These are phyloP conservation scores for Poteriospumella lacustris DNA, from an alignment of 108 stramenopile genomes.

Conservation along the genomic window DNA sequence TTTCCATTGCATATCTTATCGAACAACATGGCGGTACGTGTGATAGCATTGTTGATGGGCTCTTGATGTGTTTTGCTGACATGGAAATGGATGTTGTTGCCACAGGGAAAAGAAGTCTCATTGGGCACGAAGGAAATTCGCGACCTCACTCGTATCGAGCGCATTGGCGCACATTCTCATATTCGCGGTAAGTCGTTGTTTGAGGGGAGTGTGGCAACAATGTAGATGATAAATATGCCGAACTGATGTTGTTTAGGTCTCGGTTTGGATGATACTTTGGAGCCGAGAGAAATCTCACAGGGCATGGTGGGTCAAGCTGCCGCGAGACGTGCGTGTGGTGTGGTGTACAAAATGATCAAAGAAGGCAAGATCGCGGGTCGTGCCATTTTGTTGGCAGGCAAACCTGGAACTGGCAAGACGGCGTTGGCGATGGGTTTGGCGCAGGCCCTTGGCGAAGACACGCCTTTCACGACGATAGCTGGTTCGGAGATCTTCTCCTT, in stretches of 20 bases:
- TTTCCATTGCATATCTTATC: too few relatives aligned
- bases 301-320: slow-evolving; percentile 76
- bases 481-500: slow-evolving; percentile 93
- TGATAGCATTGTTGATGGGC: too few relatives aligned
- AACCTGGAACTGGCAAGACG: slow-evolving; percentile 81
- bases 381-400: slow-evolving; percentile 79
- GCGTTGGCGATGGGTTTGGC: slow-evolving; percentile 87
- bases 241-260: slow-evolving; percentile 48
- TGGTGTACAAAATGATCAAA: slow-evolving; percentile 75
- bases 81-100: too few relatives aligned
- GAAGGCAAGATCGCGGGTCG: slow-evolving; percentile 77
- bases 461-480: slow-evolving; percentile 91
- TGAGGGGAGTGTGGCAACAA: background rate
- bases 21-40: too few relatives aligned
- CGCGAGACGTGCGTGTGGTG: slow-evolving; percentile 64
- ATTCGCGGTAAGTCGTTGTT: slow-evolving; percentile 62
- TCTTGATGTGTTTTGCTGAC: too few relatives aligned
- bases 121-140: slow-evolving; percentile 45
- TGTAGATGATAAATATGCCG: background rate
- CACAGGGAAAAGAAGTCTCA: background rate
- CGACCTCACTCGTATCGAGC: slow-evolving; percentile 89
- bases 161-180: slow-evolving; percentile 97
- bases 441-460: slow-evolving; percentile 76
- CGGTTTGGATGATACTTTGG: slow-evolving; percentile 89
- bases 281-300: slow-evolving; percentile 70